Conservation (phyloP, 305 asterid species). For the Fraxinus platypoda region DNA sequence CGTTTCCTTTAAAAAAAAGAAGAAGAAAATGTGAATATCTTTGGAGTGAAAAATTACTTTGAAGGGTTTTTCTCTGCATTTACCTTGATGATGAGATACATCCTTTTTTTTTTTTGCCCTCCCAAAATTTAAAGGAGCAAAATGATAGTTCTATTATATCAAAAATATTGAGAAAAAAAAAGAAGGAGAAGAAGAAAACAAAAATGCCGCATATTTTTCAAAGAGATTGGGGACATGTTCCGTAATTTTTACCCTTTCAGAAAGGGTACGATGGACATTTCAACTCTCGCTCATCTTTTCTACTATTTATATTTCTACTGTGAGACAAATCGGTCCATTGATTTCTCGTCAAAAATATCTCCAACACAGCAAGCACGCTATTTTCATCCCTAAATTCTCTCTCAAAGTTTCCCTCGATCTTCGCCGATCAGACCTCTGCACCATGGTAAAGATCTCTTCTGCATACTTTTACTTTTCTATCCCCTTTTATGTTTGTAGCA, state of each 20-base stretch:
- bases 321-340: not conserved
- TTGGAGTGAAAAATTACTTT: too few relatives aligned
- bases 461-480: not conserved
- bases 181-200: too few relatives aligned
- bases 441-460: not conserved
- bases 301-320: not conserved
- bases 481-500: not conserved
- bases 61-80: too few relatives aligned
- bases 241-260: not conserved
- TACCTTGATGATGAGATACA: not conserved
- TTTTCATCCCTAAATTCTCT: not conserved
- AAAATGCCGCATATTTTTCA: not conserved
- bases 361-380: not conserved
- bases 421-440: slow-evolving; percentile 7
- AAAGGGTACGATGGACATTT: not conserved
- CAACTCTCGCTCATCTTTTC: not conserved
- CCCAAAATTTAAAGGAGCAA: not conserved
- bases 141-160: not conserved
- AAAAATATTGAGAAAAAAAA: too few relatives aligned
- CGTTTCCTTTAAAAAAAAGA: too few relatives aligned
- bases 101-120: not conserved
- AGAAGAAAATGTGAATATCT: too few relatives aligned
- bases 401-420: not conserved
- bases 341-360: not conserved
- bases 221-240: not conserved